A percentile compares a stretch with the other conserved stretches of the same genome.
phyloP scores from a whole-genome alignment of 2,329 filamentous ascomycete genomes.

The Aureobasidium melanogenum region DNA sequence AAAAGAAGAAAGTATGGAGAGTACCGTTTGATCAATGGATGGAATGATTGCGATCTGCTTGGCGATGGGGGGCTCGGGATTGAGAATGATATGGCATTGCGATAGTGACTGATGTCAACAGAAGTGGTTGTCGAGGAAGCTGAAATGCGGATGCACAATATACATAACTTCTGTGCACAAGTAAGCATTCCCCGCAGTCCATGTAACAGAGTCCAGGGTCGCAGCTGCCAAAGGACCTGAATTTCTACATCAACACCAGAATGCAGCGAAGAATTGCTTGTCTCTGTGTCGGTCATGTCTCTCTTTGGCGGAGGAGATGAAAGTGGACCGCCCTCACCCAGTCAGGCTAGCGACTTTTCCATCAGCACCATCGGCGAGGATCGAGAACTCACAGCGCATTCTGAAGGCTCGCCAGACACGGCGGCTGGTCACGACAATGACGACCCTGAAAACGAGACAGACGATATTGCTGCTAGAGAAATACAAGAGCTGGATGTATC shows the following conservation, averaged over 20 bases:
- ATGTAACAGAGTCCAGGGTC: neutral
- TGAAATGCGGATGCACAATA: neutral
- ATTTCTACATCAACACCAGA: slow-evolving; percentile 1
- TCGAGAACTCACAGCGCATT: neutral
- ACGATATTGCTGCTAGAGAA: too few relatives aligned
- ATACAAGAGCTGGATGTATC: too few relatives aligned
- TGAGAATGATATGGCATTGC: too few relatives aligned
- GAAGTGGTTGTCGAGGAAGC: neutral
- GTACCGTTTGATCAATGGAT: too few relatives aligned
- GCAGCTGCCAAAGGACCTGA: neutral
- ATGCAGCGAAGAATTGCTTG: neutral
- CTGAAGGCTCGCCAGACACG: neutral
- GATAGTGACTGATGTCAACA: too few relatives aligned
- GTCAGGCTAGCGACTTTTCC: slow-evolving; percentile 5
- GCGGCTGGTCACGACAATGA: neutral
- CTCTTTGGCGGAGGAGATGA: slow-evolving; percentile 5
- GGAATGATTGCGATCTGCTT: too few relatives aligned
- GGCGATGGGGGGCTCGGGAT: too few relatives aligned
- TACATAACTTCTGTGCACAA: neutral
- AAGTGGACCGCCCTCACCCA: neutral
- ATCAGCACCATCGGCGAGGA: slow-evolving; percentile 5
- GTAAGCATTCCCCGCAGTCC: neutral
- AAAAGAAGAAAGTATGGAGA: too few relatives aligned
- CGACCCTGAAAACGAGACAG: neutral
- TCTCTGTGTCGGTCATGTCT: neutral